These are phyloP conservation scores for Medicago arabica DNA, from an alignment of 306 rosid species.

Conservation along the genomic window DNA sequence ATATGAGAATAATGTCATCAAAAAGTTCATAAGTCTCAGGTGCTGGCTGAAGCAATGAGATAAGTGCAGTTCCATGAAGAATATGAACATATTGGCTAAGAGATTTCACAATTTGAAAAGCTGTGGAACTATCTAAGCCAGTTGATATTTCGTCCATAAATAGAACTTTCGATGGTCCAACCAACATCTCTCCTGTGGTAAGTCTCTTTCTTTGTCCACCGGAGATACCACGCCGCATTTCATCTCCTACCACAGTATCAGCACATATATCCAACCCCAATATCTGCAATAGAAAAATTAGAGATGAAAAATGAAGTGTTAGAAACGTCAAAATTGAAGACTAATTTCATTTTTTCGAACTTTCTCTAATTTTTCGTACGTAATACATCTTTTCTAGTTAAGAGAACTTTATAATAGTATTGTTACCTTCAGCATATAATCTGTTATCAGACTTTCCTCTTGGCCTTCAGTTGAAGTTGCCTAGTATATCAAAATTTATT, in stretches of 20 bases:
- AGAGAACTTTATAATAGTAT: neutral
- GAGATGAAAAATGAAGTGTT: neutral
- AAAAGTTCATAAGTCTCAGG: neutral
- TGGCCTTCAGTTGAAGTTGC: slow-evolving; percentile 56
- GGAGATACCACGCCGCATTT: slow-evolving; percentile 82
- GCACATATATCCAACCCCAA: slow-evolving; percentile 88
- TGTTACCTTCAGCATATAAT: slow-evolving; percentile 69
- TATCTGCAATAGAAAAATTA: slow-evolving; percentile 51
- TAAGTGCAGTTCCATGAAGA: neutral
- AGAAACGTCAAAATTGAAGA: neutral
- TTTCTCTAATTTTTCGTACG: neutral
- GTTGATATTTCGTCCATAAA: slow-evolving; percentile 53
- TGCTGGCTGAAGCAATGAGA: neutral
- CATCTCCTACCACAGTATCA: slow-evolving; percentile 79
- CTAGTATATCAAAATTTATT: neutral
- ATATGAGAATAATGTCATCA: neutral
- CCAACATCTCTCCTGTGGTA: slow-evolving; percentile 78
- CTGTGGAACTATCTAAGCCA: slow-evolving; percentile 1
- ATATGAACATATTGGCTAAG: neutral
- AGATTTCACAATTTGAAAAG: neutral
- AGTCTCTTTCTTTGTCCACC: slow-evolving; percentile 93
- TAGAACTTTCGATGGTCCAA: slow-evolving; percentile 61
- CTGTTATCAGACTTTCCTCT: slow-evolving; percentile 61
- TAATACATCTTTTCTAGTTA: neutral
- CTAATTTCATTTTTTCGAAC: neutral